Percentiles rank a stretch among this genome's conserved stretches.
phyloP scores from a whole-genome alignment of 2,329 filamentous ascomycete genomes.

The Aspergillus proliferans region DNA sequence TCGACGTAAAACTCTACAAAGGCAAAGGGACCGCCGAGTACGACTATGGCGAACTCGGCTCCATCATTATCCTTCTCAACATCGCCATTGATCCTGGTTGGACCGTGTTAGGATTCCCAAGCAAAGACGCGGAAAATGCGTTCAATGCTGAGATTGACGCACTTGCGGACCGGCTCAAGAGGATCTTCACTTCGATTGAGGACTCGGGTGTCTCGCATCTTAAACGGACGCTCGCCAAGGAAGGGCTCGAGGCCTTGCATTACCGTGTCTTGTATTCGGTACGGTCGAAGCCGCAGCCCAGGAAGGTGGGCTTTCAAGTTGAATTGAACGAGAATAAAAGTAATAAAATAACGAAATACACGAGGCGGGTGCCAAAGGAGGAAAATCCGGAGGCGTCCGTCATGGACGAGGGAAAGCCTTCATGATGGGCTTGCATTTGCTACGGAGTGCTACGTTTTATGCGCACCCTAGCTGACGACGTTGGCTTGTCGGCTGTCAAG shows the following conservation, averaged over 20 bases:
- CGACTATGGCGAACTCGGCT: constrained; percentile 63
- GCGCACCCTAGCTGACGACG: neutral
- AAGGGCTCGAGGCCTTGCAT: constrained; percentile 65
- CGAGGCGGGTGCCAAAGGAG: no score
- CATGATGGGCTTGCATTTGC: neutral
- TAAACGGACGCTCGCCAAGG: constrained; percentile 69
- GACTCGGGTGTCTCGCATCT: constrained; percentile 69
- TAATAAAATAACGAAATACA: neutral
- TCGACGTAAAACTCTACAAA: constrained; percentile 25
- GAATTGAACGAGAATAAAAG: constrained; percentile 5
- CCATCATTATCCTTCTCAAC: constrained; percentile 63
- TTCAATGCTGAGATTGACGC: constrained; percentile 70
- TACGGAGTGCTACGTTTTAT: neutral
- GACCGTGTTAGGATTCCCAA: constrained; percentile 24
- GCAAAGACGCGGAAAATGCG: constrained; percentile 32
- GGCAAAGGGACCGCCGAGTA: constrained; percentile 18
- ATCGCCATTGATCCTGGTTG: constrained; percentile 64
- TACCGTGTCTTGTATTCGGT: constrained; percentile 66
- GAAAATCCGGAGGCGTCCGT: neutral
- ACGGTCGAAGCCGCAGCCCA: constrained; percentile 55
- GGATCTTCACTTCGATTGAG: constrained; percentile 56
- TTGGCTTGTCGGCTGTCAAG: no score
- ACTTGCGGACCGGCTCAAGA: constrained; percentile 55
- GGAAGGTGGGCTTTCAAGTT: constrained; percentile 39
- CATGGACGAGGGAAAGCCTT: neutral